These are phyloP conservation scores for Suhomyces xylopsoci DNA, from an alignment of 805 yeast species.

Conservation along the genomic window DNA sequence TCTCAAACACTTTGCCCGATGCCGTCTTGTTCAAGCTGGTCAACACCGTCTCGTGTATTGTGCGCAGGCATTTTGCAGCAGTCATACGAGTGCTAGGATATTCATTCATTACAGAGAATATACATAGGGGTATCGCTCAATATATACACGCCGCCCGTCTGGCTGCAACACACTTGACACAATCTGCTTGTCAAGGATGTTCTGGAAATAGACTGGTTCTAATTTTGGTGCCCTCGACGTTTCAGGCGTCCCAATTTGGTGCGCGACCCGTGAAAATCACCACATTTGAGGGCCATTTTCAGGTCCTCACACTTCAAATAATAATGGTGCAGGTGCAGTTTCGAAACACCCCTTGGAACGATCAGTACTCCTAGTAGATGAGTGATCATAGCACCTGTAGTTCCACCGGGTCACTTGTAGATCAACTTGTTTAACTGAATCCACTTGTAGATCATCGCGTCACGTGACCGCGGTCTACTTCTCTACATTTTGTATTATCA, in stretches of 20 bases:
- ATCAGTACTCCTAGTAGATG: no score
- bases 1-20: conserved; percentile 48
- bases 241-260: not conserved
- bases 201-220: no score
- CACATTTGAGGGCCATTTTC: not conserved
- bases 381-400: no score
- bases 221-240: not conserved
- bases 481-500: no score
- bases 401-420: no score
- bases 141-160: not conserved
- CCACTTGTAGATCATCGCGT: no score
- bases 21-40: conserved; percentile 50
- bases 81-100: no score
- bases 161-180: not conserved
- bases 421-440: no score
- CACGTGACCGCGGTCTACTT: not conserved
- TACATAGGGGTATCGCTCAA: not conserved
- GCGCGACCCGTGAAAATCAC: not conserved
- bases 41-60: conserved; percentile 39
- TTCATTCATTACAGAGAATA: no score
- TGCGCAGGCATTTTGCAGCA: not conserved
- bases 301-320: no score
- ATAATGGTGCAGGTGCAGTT: no score
- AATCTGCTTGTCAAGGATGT: not conserved
- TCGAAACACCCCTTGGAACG: no score